These are phyloP conservation scores for Trichoderma oligosporum DNA, from an alignment of 2,329 filamentous ascomycete genomes.

Conservation along the genomic window DNA sequence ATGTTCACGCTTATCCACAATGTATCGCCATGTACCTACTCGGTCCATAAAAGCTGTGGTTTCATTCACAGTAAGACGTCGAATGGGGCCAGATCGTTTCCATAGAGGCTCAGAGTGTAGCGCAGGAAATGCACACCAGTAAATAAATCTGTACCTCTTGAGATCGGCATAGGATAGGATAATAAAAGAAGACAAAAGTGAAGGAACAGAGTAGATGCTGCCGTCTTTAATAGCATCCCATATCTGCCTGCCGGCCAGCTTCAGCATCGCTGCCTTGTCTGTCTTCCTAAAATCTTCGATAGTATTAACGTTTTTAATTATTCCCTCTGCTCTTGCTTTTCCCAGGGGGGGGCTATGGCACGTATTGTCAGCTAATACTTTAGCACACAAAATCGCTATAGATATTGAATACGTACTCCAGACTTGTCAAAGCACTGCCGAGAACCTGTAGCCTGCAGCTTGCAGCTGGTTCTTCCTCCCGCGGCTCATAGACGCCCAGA, in stretches of 20 bases:
- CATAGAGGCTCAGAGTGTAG: constrained; percentile 84
- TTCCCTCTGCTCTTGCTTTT: constrained; percentile 81
- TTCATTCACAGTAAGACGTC: constrained; percentile 61
- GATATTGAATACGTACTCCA: constrained; percentile 59
- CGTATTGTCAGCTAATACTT: constrained; percentile 31
- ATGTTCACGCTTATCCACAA: constrained; percentile 76
- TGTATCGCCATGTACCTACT: constrained; percentile 83
- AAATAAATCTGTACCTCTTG: constrained; percentile 97
- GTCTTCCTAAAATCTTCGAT: constrained; percentile 85
- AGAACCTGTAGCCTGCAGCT: constrained; percentile 89
- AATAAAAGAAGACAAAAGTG: constrained; percentile 81
- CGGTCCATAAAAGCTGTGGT: constrained; percentile 75
- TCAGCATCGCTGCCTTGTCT: constrained; percentile 74
- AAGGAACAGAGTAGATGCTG: constrained; percentile 92
- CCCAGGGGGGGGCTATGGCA: constrained; percentile 59
- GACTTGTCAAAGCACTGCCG: constrained; percentile 77
- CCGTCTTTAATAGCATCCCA: constrained; percentile 98
- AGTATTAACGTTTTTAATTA: constrained; percentile 94
- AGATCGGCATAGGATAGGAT: constrained; percentile 91
- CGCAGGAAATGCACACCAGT: constrained; percentile 95
- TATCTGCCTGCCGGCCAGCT: constrained; percentile 78
- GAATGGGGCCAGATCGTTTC: constrained; percentile 57
- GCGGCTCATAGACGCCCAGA: constrained; percentile 84
- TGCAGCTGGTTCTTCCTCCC: constrained; percentile 65
- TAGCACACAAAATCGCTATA: constrained; percentile 22